These are phyloP conservation scores for Wickerhamomyces hampshirensis DNA, from an alignment of 805 yeast genomes.

Conservation along the genomic window DNA sequence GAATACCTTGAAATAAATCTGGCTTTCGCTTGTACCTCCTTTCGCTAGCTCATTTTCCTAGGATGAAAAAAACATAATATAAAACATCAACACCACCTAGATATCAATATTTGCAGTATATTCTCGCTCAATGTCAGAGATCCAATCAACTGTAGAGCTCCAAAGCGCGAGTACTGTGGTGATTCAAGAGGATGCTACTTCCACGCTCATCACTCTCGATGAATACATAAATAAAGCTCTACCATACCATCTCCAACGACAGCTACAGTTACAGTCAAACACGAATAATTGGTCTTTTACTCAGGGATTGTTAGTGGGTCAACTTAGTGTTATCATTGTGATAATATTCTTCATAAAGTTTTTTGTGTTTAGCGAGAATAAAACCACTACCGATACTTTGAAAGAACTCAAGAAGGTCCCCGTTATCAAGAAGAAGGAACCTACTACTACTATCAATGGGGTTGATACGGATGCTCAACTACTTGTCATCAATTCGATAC, in stretches of 20 bases:
- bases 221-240: slow-evolving; percentile 32
- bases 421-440: slow-evolving; percentile 20
- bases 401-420: slow-evolving; percentile 24
- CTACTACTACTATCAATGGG: slow-evolving; percentile 1
- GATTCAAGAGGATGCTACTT: slow-evolving; percentile 18
- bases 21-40: too few relatives aligned
- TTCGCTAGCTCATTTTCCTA: too few relatives aligned
- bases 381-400: slow-evolving; percentile 24
- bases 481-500: slow-evolving; percentile 40
- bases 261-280: slow-evolving; percentile 22
- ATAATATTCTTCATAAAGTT: slow-evolving; percentile 64
- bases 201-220: slow-evolving; percentile 30
- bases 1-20: too few relatives aligned
- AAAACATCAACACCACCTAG: too few relatives aligned
- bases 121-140: too few relatives aligned
- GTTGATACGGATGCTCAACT: slow-evolving; percentile 20
- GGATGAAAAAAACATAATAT: too few relatives aligned
- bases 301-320: slow-evolving; percentile 72
- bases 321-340: slow-evolving; percentile 61
- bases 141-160: not conserved
- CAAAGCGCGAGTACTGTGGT: slow-evolving; percentile 18
- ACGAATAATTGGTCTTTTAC: slow-evolving; percentile 57
- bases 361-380: slow-evolving; percentile 68
- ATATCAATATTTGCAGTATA: too few relatives aligned
- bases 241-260: slow-evolving; percentile 31